These are phyloP conservation scores for Fusarium hainanense DNA, from an alignment of 2,329 filamentous ascomycete genomes.

Conservation along the genomic window DNA sequence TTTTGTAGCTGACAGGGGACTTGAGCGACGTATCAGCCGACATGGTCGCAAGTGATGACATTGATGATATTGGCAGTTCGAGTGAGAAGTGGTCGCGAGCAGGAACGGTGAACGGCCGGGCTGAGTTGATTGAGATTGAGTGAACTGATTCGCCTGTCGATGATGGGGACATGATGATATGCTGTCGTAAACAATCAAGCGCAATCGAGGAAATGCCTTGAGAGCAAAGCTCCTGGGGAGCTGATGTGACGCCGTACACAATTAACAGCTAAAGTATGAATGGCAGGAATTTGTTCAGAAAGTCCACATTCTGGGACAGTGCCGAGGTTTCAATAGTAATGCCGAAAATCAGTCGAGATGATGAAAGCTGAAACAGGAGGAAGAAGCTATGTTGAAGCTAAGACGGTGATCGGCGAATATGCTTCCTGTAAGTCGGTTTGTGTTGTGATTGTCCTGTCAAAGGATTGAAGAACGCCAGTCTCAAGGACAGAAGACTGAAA, in stretches of 20 bases:
- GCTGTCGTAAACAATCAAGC: constrained; percentile 39
- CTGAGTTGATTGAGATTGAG: constrained; percentile 53
- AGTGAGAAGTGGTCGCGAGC: constrained; percentile 61
- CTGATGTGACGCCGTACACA: neutral
- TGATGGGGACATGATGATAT: constrained; percentile 61
- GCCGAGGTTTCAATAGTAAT: constrained; percentile 17
- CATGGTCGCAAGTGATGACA: constrained; percentile 56
- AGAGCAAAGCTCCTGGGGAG: constrained; percentile 4
- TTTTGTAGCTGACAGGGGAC: constrained; percentile 62
- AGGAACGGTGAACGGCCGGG: constrained; percentile 58
- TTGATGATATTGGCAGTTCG: constrained; percentile 60
- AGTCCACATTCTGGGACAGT: constrained; percentile 37
- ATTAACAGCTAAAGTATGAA: constrained; percentile 10
- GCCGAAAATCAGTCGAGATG: constrained; percentile 32
- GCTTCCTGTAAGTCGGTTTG: neutral
- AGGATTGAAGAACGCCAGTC: constrained; percentile 17
- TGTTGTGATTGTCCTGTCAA: neutral
- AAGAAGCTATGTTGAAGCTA: constrained; percentile 6
- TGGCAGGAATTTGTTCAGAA: constrained; percentile 30
- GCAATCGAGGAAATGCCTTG: constrained; percentile 27
- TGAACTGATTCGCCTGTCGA: constrained; percentile 65
- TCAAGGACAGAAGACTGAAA: constrained; percentile 16
- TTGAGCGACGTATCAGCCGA: constrained; percentile 60
- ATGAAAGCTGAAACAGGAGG: constrained; percentile 18
- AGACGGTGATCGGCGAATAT: neutral